Conservation (phyloP, 176 grass and related monocot species). For the Alopecurus myosuroides region DNA sequence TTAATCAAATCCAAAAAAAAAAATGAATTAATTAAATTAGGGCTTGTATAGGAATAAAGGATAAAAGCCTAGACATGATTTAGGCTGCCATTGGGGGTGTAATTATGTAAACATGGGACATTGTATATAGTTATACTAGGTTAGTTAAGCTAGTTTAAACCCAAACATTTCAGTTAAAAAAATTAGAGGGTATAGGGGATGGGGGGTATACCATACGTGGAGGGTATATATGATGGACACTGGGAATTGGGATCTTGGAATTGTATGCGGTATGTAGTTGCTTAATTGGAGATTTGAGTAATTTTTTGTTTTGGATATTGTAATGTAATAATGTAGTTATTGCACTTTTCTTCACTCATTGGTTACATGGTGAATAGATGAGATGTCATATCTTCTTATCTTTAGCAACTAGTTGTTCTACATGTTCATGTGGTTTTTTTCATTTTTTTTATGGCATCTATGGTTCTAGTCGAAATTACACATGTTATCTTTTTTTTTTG, state of each 20-base stretch:
- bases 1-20: constrained; percentile 1
- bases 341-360: no score
- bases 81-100: constrained; percentile 34
- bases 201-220: constrained; percentile 32
- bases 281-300: constrained; percentile 23
- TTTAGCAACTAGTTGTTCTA: no score
- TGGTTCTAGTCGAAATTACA: no score
- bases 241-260: constrained; percentile 18
- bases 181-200: constrained; percentile 34
- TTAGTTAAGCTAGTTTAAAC: constrained; percentile 33
- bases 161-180: constrained; percentile 43
- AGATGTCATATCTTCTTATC: no score
- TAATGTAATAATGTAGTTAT: no score
- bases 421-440: no score
- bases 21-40: constrained; percentile 41
- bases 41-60: constrained; percentile 64
- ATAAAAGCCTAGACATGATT: constrained; percentile 22
- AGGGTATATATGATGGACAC: constrained; percentile 15
- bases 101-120: constrained; percentile 50
- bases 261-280: constrained; percentile 19
- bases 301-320: no score
- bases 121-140: constrained; percentile 47
- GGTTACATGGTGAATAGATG: no score
- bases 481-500: no score
- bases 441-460: no score